Evolutionary conservation across 108 stramenopile genomes (phyloP), one percentile per base, ranked within the genome.

Genomic region (Cylindrotheca closterium): DNA sequence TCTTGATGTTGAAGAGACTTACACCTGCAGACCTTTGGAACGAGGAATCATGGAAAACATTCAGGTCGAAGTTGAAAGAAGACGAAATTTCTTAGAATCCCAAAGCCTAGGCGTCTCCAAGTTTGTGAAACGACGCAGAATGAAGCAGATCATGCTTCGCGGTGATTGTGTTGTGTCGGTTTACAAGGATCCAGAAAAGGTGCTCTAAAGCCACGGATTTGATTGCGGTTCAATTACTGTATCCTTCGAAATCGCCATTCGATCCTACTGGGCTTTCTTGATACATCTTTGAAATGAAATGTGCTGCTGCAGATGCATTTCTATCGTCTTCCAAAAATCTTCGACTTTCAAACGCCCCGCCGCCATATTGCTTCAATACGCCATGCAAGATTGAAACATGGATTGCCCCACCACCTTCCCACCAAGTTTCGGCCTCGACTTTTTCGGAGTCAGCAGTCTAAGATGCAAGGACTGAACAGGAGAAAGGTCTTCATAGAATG

Each of bases 121-220:
- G 74, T 65, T 53, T 33, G 68, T 82, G 30, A 75, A 77, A 53
- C 76, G 75, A 63, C 83, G 88, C 3, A 70, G 77, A 53, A 80
- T 93, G 66, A 76, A 79, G 58, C 81, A 87, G 60, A 59, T 93
- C 4, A 32, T 93, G 48, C 79, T 93, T 7, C 65, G 92, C 31
- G 92, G 92, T 27, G 92, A 93, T 55, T 86, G 74, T 70, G 87
- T 93, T 28, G 89, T 93, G 27, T 75, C 84, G 74, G 74, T 90
- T 2, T 93, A 87, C 72, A 76, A 75, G 53, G 92, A 85, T n/a
- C 27, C 47, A 52, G 51, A 7, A 23, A 49, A 49, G 28, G 47
- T 42, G 37, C 15, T 7, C 7, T 15, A 28, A 29, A 50, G n/a
- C n/a, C n/a, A n/a, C n/a, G n/a, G n/a, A n/a, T n/a, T n/a, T n/a